Conservation (phyloP, 2,329 filamentous ascomycete genomes). For the Claviceps digitariae region DNA sequence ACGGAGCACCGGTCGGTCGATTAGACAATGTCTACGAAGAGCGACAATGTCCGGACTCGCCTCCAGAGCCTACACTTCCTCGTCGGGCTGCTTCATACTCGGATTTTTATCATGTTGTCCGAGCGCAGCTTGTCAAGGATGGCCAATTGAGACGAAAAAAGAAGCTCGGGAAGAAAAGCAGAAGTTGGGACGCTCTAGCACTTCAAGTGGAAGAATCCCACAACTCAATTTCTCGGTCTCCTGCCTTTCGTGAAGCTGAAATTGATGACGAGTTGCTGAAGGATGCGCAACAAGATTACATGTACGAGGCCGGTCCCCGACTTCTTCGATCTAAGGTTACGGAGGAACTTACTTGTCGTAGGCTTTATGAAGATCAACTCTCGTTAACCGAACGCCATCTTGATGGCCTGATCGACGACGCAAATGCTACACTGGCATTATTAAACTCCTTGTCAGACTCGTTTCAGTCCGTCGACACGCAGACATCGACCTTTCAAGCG, state of each 20-base stretch:
- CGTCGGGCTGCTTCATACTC: conserved; percentile 62
- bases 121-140: conserved; percentile 42
- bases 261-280: conserved; percentile 59
- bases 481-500: conserved; percentile 84
- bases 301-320: conserved; percentile 37
- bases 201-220: conserved; percentile 13
- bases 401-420: conserved; percentile 62
- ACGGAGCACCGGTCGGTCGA: conserved; percentile 35
- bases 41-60: conserved; percentile 38
- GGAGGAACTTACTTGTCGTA: conserved; percentile 23
- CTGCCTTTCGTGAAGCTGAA: conserved; percentile 10
- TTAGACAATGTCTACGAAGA: conserved; percentile 48
- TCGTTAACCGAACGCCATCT: conserved; percentile 71
- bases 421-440: conserved; percentile 60
- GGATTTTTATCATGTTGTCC: conserved; percentile 56
- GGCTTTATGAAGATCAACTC: conserved; percentile 69
- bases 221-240: conserved; percentile 2
- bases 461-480: conserved; percentile 74
- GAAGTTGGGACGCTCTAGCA: conserved; percentile 37
- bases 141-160: conserved; percentile 24
- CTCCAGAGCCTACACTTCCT: conserved; percentile 51
- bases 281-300: conserved; percentile 73
- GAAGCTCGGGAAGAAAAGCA: conserved; percentile 23
- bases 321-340: background rate
- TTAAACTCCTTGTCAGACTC: conserved; percentile 70